Base-by-base conservation (phyloP, 2,329 filamentous ascomycete genomes). In the Pestalotiopsis sp. region DNA sequence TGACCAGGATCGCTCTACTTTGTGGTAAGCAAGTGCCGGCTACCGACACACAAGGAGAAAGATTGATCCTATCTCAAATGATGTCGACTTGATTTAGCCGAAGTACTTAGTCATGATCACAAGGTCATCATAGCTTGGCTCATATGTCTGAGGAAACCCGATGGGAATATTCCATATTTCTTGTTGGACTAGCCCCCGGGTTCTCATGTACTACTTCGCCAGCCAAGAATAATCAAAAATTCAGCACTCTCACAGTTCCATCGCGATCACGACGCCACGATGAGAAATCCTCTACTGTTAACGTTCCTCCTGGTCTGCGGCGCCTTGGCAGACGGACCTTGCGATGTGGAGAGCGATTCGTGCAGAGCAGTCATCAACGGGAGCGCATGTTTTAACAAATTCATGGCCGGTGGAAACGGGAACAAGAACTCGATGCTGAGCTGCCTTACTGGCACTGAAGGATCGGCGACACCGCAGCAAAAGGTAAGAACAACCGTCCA, bases 391-490 rank as follows among this genome's bases (percentile, higher is more conserved):
- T 67, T 67, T 56, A 67, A 67, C 4, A 61, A 67, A 25, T 67
- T 59, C 56, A 38, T 67, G 38, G 65, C 65, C 4, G 65, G 65
- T 36, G 56, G 57, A 9, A 52, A 17, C 20, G 45, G 45, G 5
- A 59, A 59, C 38, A 59, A 59, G 31, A 67, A 61, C 41, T 31
- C 65, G 6, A 59, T 67, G 38, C 20, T 67, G 36, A 67, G 56
- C 20, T 67, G 65, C 27, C 56, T 67, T 11, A 38, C 65, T 58
- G 65, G 65, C 20, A 67, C 65, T n/a, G 65, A 67, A 31, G 65
- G 65, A 36, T 67, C 65, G 1, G 65, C 65, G 4, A 67, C 65
- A n/a, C 65, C 65, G 25, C 65, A 67, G 56, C 65, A 67, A n/a
- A 67, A 67, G 65, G 65, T 67, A 49, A 45, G 56, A n/a, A 20